phyloP scores from a whole-genome alignment of 2,329 filamentous ascomycete species.

The Fusarium mangiferae region DNA sequence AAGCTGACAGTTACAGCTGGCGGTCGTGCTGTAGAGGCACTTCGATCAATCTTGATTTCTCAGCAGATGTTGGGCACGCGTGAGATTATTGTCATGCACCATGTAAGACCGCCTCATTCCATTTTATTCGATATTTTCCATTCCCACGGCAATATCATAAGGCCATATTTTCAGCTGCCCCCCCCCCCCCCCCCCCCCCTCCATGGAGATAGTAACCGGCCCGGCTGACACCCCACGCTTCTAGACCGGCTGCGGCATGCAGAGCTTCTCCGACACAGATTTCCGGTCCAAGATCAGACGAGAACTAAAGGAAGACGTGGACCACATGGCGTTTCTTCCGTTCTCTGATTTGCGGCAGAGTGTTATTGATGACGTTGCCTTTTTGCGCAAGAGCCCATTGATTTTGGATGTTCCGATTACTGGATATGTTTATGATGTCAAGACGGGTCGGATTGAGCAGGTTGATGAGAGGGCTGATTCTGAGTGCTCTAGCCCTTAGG shows the following conservation, averaged over 20 bases:
- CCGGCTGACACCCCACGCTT: constrained; percentile 32
- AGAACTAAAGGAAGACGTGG: constrained; percentile 66
- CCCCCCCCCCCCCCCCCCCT: too few relatives aligned
- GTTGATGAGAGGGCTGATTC: constrained; percentile 34
- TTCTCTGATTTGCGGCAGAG: constrained; percentile 73
- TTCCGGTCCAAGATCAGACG: constrained; percentile 65
- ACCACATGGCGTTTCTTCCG: constrained; percentile 69
- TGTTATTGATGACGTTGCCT: constrained; percentile 72
- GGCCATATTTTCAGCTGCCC: neutral
- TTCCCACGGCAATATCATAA: neutral
- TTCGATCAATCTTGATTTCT: constrained; percentile 81
- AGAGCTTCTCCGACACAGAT: constrained; percentile 72
- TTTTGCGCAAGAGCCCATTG: constrained; percentile 67
- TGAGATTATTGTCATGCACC: constrained; percentile 80
- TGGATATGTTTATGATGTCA: constrained; percentile 83
- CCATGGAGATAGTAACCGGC: constrained; percentile 16
- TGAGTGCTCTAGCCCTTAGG: constrained; percentile 28
- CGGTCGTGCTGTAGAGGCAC: constrained; percentile 72
- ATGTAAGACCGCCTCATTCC: constrained; percentile 49
- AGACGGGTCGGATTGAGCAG: constrained; percentile 68
- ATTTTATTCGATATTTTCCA: neutral
- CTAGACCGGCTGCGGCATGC: constrained; percentile 64
- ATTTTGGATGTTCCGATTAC: constrained; percentile 71
- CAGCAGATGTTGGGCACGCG: constrained; percentile 81
- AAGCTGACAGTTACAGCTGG: constrained; percentile 54